phyloP scores from a whole-genome alignment of 805 yeast genomes.

The Sugiyamaella lignohabitans region DNA sequence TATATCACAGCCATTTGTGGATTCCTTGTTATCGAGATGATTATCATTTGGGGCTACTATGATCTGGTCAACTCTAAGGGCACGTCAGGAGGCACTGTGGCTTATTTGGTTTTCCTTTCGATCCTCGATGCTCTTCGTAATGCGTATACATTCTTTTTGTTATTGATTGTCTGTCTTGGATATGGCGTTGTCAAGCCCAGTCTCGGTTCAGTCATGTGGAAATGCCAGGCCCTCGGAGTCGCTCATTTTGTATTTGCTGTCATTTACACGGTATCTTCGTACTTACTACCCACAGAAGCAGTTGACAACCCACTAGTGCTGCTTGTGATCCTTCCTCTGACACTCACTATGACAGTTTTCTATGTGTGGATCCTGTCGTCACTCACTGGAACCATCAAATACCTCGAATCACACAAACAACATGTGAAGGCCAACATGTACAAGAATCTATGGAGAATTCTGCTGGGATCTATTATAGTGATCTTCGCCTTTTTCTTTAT shows the following conservation, averaged over 20 bases:
- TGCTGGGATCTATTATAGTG: conserved; percentile 63
- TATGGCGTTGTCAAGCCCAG: conserved; percentile 92
- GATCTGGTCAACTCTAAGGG: conserved; percentile 69
- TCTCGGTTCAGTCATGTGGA: conserved; percentile 71
- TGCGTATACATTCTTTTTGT: conserved; percentile 80
- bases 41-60: conserved; percentile 86
- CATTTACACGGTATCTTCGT: conserved; percentile 47
- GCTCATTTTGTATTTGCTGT: conserved; percentile 51
- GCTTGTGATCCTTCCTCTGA: conserved; percentile 62
- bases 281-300: conserved; percentile 42
- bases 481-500: conserved; percentile 65
- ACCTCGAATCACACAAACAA: conserved; percentile 79
- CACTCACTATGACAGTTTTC: conserved; percentile 60
- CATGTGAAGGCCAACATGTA: conserved; percentile 85
- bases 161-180: conserved; percentile 81
- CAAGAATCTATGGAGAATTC: conserved; percentile 65
- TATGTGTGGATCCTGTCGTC: conserved; percentile 71
- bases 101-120: conserved; percentile 72
- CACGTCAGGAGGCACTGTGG: conserved; percentile 48
- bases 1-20: conserved; percentile 81
- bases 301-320: conserved; percentile 44
- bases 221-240: conserved; percentile 53
- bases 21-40: conserved; percentile 75
- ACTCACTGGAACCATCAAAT: conserved; percentile 64
- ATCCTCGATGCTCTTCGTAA: conserved; percentile 72